These are phyloP conservation scores for Tricholoma terreum DNA, from an alignment of 768 basidiomycete species.

Conservation along the genomic window DNA sequence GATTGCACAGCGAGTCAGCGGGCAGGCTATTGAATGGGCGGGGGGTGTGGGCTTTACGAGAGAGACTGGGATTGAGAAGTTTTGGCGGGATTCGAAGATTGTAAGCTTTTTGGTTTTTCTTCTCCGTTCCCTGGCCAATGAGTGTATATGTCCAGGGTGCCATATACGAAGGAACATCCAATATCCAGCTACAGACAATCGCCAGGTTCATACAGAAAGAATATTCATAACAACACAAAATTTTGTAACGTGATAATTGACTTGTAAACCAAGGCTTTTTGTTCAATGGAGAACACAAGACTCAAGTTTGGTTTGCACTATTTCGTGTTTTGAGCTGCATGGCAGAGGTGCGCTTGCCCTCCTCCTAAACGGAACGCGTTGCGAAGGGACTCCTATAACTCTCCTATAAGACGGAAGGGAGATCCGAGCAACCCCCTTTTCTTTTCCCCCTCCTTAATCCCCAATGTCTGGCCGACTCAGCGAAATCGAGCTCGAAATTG, in stretches of 20 bases:
- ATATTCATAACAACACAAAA: constrained; percentile 50
- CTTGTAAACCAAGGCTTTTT: not conserved
- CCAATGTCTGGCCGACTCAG: not conserved
- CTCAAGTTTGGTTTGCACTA: no score
- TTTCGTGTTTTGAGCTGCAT: no score
- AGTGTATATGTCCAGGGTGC: constrained; percentile 55
- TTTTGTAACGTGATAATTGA: not conserved
- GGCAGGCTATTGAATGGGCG: constrained; percentile 93
- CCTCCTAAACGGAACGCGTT: not conserved
- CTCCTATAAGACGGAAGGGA: not conserved
- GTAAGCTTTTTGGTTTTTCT: constrained; percentile 42
- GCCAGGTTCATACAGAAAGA: constrained; percentile 88
- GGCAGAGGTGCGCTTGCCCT: no score
- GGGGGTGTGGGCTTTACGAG: constrained; percentile 92
- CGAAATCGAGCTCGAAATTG: not conserved
- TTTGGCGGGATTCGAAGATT: constrained; percentile 95
- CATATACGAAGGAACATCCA: constrained; percentile 95
- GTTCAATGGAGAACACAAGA: no score
- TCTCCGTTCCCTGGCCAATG: not conserved
- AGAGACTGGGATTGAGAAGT: constrained; percentile 96
- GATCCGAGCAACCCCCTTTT: not conserved
- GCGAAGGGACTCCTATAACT: not conserved
- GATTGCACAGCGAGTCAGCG: constrained; percentile 85
- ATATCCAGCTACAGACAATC: constrained; percentile 96
- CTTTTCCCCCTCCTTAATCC: not conserved